Percentiles rank a stretch among this genome's conserved stretches.
These are phyloP conservation scores for Coemansia sp. DNA, from an alignment of 192 early-diverging fungal species.

Conservation along the genomic window DNA sequence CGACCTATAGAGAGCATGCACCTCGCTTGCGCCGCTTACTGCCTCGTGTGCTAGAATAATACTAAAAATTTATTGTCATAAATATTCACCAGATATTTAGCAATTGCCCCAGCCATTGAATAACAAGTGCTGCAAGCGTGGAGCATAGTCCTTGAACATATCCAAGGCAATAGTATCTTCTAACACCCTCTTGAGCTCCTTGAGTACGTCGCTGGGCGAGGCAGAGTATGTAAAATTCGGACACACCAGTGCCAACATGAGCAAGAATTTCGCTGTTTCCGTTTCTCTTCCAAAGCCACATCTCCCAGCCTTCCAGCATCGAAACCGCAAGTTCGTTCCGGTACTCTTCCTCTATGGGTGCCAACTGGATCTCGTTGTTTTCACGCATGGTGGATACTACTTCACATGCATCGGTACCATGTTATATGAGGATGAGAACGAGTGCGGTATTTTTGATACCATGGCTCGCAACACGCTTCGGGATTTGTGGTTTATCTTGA, in stretches of 20 bases:
- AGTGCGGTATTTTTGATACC: neutral
- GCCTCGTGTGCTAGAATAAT: no score
- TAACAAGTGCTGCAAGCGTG: neutral
- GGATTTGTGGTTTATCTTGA: neutral
- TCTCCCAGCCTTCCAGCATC: neutral
- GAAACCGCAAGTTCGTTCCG: constrained; percentile 14
- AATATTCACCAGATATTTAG: neutral
- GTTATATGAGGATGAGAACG: neutral
- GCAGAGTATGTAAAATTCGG: neutral
- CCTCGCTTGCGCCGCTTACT: neutral
- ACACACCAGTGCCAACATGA: neutral
- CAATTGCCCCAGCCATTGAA: neutral
- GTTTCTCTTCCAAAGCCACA: no score
- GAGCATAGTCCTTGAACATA: neutral
- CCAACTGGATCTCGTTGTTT: constrained; percentile 15
- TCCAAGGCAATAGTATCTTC: neutral
- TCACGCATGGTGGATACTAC: constrained; percentile 16
- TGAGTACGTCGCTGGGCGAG: neutral
- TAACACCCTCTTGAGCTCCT: neutral
- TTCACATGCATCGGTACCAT: neutral
- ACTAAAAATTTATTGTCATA: no score
- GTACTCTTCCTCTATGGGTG: constrained; percentile 17
- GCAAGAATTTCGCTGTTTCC: neutral
- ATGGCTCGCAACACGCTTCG: neutral
- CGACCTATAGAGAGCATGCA: neutral